A percentile compares a stretch with the other conserved stretches of the same genome.
Conservation (phyloP, 495 filamentous ascomycete species). For the Penicillium salamii region DNA sequence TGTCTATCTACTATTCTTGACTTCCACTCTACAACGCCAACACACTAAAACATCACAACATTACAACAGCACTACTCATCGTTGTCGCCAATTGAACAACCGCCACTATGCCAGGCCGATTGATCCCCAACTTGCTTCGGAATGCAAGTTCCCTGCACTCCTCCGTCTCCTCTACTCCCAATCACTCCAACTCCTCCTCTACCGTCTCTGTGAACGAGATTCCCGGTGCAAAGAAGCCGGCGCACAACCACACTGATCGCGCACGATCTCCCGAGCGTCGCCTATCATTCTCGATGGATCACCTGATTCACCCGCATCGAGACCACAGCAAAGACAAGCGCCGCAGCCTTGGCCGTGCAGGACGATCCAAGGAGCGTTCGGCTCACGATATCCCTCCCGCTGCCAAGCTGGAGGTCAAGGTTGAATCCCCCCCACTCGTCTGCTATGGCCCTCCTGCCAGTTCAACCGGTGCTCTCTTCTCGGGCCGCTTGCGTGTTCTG, state of each 20-base stretch:
- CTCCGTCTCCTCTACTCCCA: constrained; percentile 33
- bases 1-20: too few relatives aligned
- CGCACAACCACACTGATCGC: constrained; percentile 25
- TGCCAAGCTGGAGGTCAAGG: constrained; percentile 63
- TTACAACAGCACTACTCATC: too few relatives aligned
- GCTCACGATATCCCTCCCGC: constrained; percentile 26
- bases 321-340: constrained; percentile 46
- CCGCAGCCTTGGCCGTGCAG: constrained; percentile 32
- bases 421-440: constrained; percentile 88
- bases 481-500: constrained; percentile 73
- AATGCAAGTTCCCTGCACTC: constrained; percentile 36
- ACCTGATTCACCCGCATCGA: constrained; percentile 44
- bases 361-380: constrained; percentile 41
- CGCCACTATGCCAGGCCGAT: constrained; percentile 44
- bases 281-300: constrained; percentile 43
- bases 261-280: constrained; percentile 43
- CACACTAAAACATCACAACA: constrained; percentile 1
- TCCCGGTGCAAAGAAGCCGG: constrained; percentile 31
- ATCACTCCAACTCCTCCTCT: constrained; percentile 40
- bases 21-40: too few relatives aligned
- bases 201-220: constrained; percentile 45
- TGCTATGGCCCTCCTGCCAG: constrained; percentile 72
- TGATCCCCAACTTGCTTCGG: constrained; percentile 46
- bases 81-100: constrained; percentile 3
- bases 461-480: constrained; percentile 85